Evolutionary conservation across 139 green algal species (phyloP).

Genomic region (Penium margaritaceum): DNA sequence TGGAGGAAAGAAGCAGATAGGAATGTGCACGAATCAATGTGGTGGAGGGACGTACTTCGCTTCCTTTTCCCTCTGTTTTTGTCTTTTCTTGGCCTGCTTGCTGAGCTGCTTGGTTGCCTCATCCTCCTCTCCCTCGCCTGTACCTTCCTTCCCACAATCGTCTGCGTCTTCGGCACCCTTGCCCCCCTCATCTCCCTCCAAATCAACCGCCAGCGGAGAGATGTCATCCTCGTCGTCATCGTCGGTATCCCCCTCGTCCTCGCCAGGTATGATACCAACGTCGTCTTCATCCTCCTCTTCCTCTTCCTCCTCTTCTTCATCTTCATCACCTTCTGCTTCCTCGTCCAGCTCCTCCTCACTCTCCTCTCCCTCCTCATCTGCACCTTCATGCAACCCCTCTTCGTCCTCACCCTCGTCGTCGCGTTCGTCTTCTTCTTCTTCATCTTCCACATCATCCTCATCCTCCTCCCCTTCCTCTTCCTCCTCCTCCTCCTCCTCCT

Average conservation of each 20-base stretch:
- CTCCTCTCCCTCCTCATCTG: background rate
- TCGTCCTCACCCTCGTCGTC: background rate
- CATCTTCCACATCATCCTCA: background rate
- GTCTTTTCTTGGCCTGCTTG: background rate
- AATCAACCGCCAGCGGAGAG: background rate
- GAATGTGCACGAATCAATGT: no score
- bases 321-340: background rate
- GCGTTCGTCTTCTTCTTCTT: background rate
- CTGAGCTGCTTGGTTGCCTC: background rate
- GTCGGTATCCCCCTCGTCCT: background rate
- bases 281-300: background rate
- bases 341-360: background rate
- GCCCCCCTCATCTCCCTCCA: background rate
- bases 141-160: background rate
- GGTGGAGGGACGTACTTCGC: background rate
- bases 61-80: conserved; percentile 1
- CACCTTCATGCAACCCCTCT: background rate
- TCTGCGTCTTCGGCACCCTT: background rate
- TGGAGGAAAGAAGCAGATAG: no score
- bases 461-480: background rate
- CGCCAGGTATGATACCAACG: no score
- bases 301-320: background rate
- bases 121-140: background rate
- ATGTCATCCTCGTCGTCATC: background rate
- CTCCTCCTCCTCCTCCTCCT: background rate